These are phyloP conservation scores for Xylaria grammica DNA, from an alignment of 495 filamentous ascomycete species.

Conservation along the genomic window DNA sequence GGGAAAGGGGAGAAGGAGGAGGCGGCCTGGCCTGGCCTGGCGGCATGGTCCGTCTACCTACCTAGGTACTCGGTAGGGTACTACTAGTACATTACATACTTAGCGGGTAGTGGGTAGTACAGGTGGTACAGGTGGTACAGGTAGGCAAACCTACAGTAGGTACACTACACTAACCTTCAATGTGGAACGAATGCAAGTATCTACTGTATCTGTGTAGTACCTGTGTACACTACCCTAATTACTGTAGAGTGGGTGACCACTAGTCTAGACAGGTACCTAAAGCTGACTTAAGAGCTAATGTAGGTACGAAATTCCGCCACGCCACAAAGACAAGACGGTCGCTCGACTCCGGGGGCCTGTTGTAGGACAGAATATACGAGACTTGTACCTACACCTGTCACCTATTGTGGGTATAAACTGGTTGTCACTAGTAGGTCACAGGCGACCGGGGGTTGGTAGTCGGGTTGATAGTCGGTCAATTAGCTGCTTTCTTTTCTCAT, in stretches of 20 bases:
- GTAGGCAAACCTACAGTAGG: no score
- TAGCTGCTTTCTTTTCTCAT: slow-evolving; percentile 16
- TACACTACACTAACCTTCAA: no score
- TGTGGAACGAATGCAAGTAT: no score
- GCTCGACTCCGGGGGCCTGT: background rate
- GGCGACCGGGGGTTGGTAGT: background rate
- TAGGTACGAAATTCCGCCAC: background rate
- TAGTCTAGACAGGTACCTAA: no score
- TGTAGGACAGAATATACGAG: background rate
- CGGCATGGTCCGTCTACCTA: slow-evolving; percentile 1
- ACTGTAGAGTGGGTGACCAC: no score
- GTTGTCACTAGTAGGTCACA: slow-evolving; percentile 6
- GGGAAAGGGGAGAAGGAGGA: background rate
- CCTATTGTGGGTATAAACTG: slow-evolving; percentile 5
- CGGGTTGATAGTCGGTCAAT: background rate
- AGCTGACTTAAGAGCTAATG: slow-evolving; percentile 2
- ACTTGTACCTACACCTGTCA: slow-evolving; percentile 11
- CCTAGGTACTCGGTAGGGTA: no score
- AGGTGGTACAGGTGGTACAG: no score
- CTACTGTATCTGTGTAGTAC: no score
- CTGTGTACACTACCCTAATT: no score
- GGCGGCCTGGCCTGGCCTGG: background rate
- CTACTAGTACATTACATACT: no score
- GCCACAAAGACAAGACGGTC: background rate
- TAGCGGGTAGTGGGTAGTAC: no score